Percentiles rank a stretch among this genome's conserved stretches.
Conservation (phyloP, 1,284 basidiomycete genomes). For the Sporisorium sorghi region DNA sequence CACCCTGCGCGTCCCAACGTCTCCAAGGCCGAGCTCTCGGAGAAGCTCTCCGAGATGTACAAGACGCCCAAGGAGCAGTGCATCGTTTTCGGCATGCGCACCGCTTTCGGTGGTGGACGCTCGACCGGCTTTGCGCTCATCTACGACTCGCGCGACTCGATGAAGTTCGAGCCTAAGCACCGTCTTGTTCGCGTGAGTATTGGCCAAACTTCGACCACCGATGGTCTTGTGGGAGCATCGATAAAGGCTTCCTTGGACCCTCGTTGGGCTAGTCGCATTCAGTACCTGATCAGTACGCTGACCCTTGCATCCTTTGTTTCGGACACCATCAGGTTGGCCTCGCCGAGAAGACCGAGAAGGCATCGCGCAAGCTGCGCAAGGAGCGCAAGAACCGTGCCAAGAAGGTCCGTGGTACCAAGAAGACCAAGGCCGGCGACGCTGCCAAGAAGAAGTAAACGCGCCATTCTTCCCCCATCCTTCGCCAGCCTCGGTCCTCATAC, state of each 20-base stretch:
- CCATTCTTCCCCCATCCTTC: constrained; percentile 1
- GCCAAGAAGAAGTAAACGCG: constrained; percentile 64
- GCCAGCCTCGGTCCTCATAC: neutral
- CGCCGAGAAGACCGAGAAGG: constrained; percentile 84
- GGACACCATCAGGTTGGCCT: constrained; percentile 74
- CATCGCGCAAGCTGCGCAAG: constrained; percentile 97
- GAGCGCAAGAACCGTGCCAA: constrained; percentile 99
- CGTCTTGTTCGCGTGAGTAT: constrained; percentile 85
- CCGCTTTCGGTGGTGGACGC: constrained; percentile 97
- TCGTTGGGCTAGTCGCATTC: too few species aligned
- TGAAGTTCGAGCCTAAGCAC: constrained; percentile 94
- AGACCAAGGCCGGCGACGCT: constrained; percentile 62
- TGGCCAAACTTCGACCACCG: neutral
- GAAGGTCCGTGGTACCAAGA: constrained; percentile 82
- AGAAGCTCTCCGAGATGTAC: constrained; percentile 85
- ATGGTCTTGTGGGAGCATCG: neutral
- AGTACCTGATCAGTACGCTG: neutral
- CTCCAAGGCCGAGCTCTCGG: constrained; percentile 89
- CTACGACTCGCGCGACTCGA: constrained; percentile 94
- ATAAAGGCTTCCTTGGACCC: too few species aligned
- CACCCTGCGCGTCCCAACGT: constrained; percentile 96
- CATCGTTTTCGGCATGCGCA: constrained; percentile 76
- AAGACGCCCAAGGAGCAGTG: constrained; percentile 76
- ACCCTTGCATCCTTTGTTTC: neutral
- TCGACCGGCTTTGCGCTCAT: constrained; percentile 96